phyloP scores from a whole-genome alignment of 495 filamentous ascomycete genomes.

The Stereocaulon alpinum region DNA sequence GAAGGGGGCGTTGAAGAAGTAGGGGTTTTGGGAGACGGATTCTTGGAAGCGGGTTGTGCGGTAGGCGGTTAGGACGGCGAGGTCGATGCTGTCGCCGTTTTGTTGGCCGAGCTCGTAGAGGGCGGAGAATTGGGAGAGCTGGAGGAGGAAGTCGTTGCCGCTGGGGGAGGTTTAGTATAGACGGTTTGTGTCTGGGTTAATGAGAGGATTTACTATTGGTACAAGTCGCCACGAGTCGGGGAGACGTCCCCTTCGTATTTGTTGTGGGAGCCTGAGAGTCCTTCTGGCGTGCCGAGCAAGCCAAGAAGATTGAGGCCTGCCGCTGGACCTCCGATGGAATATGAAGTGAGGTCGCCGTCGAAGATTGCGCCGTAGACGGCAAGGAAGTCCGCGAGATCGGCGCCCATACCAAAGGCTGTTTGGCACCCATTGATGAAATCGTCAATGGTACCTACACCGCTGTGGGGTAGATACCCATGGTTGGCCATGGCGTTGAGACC shows the following conservation, averaged over 20 bases:
- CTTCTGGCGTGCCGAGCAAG: conserved; percentile 17
- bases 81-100: conserved; percentile 17
- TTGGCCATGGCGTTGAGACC: conserved; percentile 49
- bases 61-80: conserved; percentile 22
- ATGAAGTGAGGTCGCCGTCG: conserved; percentile 18
- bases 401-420: conserved; percentile 17
- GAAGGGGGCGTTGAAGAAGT: conserved; percentile 37
- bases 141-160: conserved; percentile 27
- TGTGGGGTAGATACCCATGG: conserved; percentile 45
- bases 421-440: conserved; percentile 12
- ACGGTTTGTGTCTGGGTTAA: neutral
- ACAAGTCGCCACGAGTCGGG: conserved; percentile 43
- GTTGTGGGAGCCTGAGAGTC: conserved; percentile 25
- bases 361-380: conserved; percentile 22
- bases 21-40: conserved; percentile 27
- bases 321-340: conserved; percentile 19
- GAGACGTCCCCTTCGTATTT: conserved; percentile 31
- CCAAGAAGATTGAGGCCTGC: conserved; percentile 9
- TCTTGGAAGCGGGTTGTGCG: conserved; percentile 24
- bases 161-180: neutral
- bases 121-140: conserved; percentile 25
- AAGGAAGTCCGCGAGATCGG: conserved; percentile 19
- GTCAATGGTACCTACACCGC: conserved; percentile 31
- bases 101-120: conserved; percentile 22
- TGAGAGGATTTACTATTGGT: conserved; percentile 18